Conservation (phyloP, 2,329 filamentous ascomycete genomes). For the Exophiala xenobiotica region DNA sequence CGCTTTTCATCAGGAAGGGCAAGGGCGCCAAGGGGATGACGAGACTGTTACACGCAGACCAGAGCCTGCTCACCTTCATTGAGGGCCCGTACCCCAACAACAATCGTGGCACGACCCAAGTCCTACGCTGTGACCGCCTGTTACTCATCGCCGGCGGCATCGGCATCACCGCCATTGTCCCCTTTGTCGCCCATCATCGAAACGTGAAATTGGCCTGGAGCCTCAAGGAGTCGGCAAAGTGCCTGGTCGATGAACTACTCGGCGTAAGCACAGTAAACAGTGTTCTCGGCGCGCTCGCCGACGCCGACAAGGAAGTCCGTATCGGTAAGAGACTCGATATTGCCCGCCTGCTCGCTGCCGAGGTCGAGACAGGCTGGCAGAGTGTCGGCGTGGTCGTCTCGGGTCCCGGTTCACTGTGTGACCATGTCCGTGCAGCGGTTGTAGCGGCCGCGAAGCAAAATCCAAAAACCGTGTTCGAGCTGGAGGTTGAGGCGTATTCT, state of each 20-base stretch:
- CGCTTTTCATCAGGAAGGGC: background rate
- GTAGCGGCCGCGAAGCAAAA: background rate
- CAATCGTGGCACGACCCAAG: slow-evolving; percentile 17
- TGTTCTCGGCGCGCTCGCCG: too few relatives aligned
- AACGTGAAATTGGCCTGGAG: slow-evolving; percentile 26
- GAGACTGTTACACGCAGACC: slow-evolving; percentile 30
- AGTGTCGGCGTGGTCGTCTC: background rate
- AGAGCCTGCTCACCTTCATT: slow-evolving; percentile 39
- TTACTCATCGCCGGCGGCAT: slow-evolving; percentile 50
- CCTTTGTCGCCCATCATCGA: slow-evolving; percentile 36
- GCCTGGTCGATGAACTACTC: background rate
- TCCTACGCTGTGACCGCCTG: slow-evolving; percentile 39
- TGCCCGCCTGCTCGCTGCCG: background rate
- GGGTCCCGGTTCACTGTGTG: background rate
- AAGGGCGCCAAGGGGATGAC: slow-evolving; percentile 40
- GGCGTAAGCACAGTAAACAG: background rate
- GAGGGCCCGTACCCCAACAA: slow-evolving; percentile 43
- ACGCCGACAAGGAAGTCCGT: background rate
- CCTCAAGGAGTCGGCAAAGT: background rate
- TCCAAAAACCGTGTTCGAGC: background rate
- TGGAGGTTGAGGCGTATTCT: background rate
- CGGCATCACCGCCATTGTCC: slow-evolving; percentile 48
- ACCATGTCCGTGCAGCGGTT: background rate
- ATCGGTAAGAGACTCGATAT: background rate
- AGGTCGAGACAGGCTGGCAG: background rate